Evolutionary conservation across 192 early-diverging fungal genomes (phyloP).

Genomic region (Haplosporangium gracile): DNA sequence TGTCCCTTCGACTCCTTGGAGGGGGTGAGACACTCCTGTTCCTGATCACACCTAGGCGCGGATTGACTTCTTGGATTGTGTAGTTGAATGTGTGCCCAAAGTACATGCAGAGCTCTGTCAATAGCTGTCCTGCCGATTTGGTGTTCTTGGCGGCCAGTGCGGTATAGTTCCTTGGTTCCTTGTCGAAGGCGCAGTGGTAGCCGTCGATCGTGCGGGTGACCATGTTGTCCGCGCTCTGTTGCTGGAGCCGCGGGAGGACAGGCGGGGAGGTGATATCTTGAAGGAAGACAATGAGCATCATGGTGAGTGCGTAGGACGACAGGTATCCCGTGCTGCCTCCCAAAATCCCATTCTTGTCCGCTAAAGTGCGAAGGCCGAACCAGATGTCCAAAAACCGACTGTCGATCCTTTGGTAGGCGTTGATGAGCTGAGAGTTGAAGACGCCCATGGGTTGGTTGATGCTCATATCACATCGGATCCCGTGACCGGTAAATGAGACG

Average conservation of each 20-base stretch:
- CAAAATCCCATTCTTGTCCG: slow-evolving; percentile 2
- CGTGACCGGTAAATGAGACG: not conserved
- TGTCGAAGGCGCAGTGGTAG: not conserved
- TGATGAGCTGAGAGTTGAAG: slow-evolving; percentile 13
- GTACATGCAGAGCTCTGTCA: not conserved
- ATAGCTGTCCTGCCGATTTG: not conserved
- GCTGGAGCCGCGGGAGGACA: not conserved
- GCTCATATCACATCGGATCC: slow-evolving; percentile 14
- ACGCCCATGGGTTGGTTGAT: slow-evolving; percentile 7
- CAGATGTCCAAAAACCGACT: not conserved
- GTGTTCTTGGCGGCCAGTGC: not conserved
- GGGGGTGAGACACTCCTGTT: not conserved
- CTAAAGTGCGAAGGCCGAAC: not conserved
- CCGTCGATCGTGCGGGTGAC: not conserved
- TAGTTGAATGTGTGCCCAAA: slow-evolving; percentile 3
- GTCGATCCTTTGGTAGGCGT: slow-evolving; percentile 18
- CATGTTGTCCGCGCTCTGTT: not conserved
- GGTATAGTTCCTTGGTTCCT: not conserved
- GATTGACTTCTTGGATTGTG: not conserved
- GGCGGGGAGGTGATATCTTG: not conserved
- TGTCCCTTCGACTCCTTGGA: not conserved
- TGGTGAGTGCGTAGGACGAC: slow-evolving; percentile 1
- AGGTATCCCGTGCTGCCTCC: not conserved
- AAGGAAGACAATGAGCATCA: slow-evolving; percentile 16
- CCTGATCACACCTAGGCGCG: not conserved